A percentile compares a stretch with the other conserved stretches of the same genome.
These are phyloP conservation scores for Phyllosticta paracitricarpa DNA, from an alignment of 2,329 filamentous ascomycete species.

Conservation along the genomic window DNA sequence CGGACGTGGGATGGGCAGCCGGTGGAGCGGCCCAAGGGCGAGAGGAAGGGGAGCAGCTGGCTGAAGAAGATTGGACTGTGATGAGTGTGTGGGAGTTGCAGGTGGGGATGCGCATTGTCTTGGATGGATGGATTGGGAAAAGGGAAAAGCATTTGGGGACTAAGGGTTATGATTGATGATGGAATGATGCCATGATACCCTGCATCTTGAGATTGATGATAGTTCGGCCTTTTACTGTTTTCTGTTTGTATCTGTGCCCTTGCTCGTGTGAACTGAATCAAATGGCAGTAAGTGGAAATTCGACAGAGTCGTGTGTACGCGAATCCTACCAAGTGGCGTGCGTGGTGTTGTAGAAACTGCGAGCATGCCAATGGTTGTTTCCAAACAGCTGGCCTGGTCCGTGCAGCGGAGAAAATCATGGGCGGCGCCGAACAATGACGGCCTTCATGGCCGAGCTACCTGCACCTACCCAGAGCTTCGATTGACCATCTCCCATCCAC, in stretches of 20 bases:
- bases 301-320: background rate
- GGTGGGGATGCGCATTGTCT: background rate
- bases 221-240: background rate
- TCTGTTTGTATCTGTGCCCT: background rate
- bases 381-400: background rate
- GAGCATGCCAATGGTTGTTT: background rate
- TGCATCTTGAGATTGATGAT: background rate
- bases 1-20: conserved; percentile 10
- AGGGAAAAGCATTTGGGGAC: background rate
- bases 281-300: background rate
- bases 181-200: conserved; percentile 10
- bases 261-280: background rate
- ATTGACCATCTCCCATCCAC: background rate
- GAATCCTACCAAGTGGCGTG: background rate
- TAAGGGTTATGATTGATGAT: conserved; percentile 5
- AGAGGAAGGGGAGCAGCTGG: conserved; percentile 8
- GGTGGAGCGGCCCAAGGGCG: conserved; percentile 1
- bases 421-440: conserved; percentile 1
- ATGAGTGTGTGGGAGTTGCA: background rate
- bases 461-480: background rate
- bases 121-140: background rate
- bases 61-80: conserved; percentile 10
- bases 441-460: background rate
- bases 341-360: background rate
- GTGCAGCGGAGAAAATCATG: conserved; percentile 6